Conservation (phyloP, 2,329 filamentous ascomycete genomes). For the Fusarium sp. region DNA sequence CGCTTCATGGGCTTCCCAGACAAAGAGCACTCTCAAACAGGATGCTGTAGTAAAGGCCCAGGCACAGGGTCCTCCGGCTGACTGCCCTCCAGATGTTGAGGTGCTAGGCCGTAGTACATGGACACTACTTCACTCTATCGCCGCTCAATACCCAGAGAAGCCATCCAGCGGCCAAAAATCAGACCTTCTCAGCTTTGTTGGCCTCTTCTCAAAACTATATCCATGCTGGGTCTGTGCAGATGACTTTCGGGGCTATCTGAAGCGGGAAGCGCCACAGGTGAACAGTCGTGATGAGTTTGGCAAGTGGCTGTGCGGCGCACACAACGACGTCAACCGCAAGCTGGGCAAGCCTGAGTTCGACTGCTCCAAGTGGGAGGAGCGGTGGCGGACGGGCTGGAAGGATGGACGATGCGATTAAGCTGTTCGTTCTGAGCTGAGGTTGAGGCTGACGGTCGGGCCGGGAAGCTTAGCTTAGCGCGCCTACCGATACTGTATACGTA, state of each 20-base stretch:
- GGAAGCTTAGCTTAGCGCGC: constrained; percentile 21
- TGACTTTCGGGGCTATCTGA: constrained; percentile 88
- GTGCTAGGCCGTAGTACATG: constrained; percentile 87
- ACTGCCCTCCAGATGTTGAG: constrained; percentile 94
- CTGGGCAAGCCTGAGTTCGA: constrained; percentile 93
- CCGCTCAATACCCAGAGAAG: constrained; percentile 82
- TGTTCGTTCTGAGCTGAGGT: constrained; percentile 34
- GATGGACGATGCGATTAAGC: constrained; percentile 72
- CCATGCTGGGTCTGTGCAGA: constrained; percentile 97
- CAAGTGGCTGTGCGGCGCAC: constrained; percentile 85
- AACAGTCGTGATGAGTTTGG: constrained; percentile 78
- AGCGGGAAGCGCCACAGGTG: constrained; percentile 73
- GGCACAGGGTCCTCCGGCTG: constrained; percentile 61
- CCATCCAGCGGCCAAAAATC: constrained; percentile 78
- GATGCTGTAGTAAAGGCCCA: constrained; percentile 46
- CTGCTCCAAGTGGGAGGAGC: constrained; percentile 90
- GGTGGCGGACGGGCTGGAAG: constrained; percentile 92
- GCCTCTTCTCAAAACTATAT: constrained; percentile 86
- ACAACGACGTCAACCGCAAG: constrained; percentile 90
- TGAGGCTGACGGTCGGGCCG: constrained; percentile 26
- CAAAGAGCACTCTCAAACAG: constrained; percentile 58
- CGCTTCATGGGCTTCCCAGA: constrained; percentile 65
- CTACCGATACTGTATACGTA: constrained; percentile 11
- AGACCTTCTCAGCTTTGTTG: constrained; percentile 83
- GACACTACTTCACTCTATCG: constrained; percentile 93